Percentiles rank a stretch among this genome's conserved stretches.
Conservation (phyloP, 129 eudicot species). For the Arctium minus region DNA sequence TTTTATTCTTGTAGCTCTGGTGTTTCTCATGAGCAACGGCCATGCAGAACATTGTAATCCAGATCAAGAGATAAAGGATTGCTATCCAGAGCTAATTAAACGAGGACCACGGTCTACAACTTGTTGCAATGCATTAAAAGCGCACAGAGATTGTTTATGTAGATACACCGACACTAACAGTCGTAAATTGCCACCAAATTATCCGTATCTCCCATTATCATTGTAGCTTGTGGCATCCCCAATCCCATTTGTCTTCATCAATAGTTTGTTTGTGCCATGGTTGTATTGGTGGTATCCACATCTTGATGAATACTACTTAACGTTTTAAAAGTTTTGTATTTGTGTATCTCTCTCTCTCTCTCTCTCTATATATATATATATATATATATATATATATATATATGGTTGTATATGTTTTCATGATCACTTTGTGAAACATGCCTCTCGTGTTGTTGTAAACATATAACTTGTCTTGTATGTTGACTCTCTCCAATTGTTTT, state of each 20-base stretch:
- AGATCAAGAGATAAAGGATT: neutral
- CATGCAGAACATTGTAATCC: neutral
- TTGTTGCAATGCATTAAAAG: neutral
- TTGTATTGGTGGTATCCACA: neutral
- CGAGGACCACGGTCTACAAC: neutral
- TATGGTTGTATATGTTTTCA: too few species aligned
- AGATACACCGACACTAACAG: neutral
- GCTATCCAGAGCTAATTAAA: neutral
- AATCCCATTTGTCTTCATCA: neutral
- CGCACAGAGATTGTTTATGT: neutral
- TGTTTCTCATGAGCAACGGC: neutral
- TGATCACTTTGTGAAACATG: too few species aligned
- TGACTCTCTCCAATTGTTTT: too few species aligned
- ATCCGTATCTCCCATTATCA: neutral
- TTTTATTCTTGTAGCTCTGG: neutral
- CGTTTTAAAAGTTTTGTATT: neutral
- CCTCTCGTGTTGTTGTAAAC: too few species aligned
- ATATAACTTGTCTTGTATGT: too few species aligned
- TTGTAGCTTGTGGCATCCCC: neutral
- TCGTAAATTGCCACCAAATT: neutral
- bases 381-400: too few species aligned
- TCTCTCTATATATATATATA: too few species aligned
- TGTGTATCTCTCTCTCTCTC: too few species aligned
- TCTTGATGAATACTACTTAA: neutral
- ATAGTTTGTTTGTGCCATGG: neutral